A percentile compares a stretch with the other conserved stretches of the same genome.
Conservation (phyloP, 257 asterid genomes). For the Ligustrum vulgare region DNA sequence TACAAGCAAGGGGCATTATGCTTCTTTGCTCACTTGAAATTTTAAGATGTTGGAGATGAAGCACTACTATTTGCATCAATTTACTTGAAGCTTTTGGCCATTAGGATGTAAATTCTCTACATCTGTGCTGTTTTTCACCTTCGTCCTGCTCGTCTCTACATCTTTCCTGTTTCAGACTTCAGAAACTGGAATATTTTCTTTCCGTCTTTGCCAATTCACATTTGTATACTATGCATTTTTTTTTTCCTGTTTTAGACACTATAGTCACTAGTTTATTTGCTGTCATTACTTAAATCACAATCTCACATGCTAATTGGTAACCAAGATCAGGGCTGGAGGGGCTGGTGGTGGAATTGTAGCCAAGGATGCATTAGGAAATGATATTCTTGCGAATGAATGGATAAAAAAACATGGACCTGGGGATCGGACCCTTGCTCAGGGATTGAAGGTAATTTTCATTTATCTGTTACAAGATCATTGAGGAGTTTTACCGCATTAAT, state of each 20-base stretch:
- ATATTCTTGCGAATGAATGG: slow-evolving; percentile 68
- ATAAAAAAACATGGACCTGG: slow-evolving; percentile 77
- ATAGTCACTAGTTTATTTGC: too few species aligned
- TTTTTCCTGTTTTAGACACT: too few species aligned
- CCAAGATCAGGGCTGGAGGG: slow-evolving; percentile 54
- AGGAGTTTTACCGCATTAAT: too few species aligned
- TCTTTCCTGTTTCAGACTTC: too few species aligned
- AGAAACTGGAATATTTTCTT: too few species aligned
- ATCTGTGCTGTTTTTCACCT: too few species aligned
- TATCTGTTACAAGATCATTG: too few species aligned
- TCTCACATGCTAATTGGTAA: neutral
- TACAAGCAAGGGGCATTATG: neutral
- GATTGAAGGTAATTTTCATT: slow-evolving; percentile 61
- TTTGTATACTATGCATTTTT: too few species aligned
- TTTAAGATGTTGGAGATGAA: neutral
- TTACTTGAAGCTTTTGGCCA: neutral
- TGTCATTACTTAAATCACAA: too few species aligned
- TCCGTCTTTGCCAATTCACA: too few species aligned
- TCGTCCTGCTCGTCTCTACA: too few species aligned
- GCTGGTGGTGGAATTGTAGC: slow-evolving; percentile 59
- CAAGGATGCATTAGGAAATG: slow-evolving; percentile 91
- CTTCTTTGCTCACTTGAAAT: neutral
- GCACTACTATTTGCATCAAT: neutral
- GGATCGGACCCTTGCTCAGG: slow-evolving; percentile 85
- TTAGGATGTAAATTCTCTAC: too few species aligned